Conservation (phyloP, 192 early-diverging fungal genomes). For the Phlyctochytrium planicorne region DNA sequence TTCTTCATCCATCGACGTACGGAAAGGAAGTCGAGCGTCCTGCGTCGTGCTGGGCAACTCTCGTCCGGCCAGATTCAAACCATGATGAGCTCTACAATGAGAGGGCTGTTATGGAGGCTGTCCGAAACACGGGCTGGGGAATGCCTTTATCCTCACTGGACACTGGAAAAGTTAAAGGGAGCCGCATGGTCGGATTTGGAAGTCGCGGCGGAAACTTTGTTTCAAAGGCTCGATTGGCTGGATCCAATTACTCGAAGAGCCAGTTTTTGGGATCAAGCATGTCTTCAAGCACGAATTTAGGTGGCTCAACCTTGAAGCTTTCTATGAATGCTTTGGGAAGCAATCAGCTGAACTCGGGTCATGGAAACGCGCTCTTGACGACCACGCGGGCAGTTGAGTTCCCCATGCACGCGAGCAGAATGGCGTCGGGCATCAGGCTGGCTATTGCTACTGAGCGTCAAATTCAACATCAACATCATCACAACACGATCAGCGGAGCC, state of each 20-base stretch:
- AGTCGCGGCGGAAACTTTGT: background rate
- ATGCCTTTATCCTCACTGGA: background rate
- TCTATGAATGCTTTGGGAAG: background rate
- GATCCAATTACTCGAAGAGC: too few relatives aligned
- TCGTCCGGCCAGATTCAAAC: background rate
- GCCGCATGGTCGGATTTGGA: too few relatives aligned
- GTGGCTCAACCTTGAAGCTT: background rate
- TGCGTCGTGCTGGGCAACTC: background rate
- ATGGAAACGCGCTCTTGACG: background rate
- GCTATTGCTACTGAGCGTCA: slow-evolving; percentile 9
- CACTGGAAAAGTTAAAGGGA: too few relatives aligned
- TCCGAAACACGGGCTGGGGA: background rate
- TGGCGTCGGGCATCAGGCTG: background rate
- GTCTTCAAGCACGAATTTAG: background rate
- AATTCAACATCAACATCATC: slow-evolving; percentile 10
- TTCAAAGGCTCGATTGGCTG: too few relatives aligned
- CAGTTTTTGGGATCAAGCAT: background rate
- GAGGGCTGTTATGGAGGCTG: background rate
- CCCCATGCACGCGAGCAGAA: background rate
- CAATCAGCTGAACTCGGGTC: background rate
- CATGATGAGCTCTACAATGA: background rate
- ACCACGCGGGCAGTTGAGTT: background rate
- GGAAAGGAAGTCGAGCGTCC: background rate
- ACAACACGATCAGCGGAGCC: slow-evolving; percentile 1
- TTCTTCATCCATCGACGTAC: background rate